phyloP scores from a whole-genome alignment of 2,329 filamentous ascomycete genomes.

The Alternaria triticina region DNA sequence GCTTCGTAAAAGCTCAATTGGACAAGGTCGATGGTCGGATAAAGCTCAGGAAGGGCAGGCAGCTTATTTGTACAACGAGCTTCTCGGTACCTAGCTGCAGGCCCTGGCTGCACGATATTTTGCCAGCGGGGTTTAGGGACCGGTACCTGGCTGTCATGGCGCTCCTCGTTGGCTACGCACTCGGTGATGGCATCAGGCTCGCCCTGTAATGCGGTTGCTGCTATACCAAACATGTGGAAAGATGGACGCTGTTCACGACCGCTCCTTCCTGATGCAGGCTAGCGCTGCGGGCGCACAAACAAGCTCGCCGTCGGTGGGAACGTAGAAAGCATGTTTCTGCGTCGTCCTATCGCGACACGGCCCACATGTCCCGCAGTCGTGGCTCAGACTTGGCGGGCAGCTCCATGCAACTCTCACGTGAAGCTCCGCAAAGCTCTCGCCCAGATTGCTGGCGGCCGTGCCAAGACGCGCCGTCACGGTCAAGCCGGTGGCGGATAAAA shows the following conservation, averaged over 20 bases:
- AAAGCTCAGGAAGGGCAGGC: constrained; percentile 17
- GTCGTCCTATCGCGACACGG: constrained; percentile 25
- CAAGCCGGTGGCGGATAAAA: constrained; percentile 12
- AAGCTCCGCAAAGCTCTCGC: constrained; percentile 5
- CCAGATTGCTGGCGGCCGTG: constrained; percentile 18
- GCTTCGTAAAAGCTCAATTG: constrained; percentile 36
- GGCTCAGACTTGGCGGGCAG: constrained; percentile 23
- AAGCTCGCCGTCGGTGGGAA: constrained; percentile 31
- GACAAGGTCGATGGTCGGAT: constrained; percentile 28
- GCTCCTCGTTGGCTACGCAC: constrained; percentile 7
- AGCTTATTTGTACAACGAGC: constrained; percentile 32
- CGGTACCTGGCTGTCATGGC: constrained; percentile 15
- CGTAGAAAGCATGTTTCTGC: constrained; percentile 31
- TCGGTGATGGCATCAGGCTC: constrained; percentile 28
- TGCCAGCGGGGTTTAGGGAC: constrained; percentile 15
- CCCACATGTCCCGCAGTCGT: constrained; percentile 16
- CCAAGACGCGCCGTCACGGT: constrained; percentile 3
- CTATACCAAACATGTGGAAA: constrained; percentile 16
- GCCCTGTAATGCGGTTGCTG: constrained; percentile 7
- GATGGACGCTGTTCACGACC: constrained; percentile 10
- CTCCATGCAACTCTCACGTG: constrained; percentile 10
- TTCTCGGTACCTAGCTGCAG: constrained; percentile 1
- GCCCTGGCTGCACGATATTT: constrained; percentile 11
- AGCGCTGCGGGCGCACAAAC: constrained; percentile 23
- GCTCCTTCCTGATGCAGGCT: constrained; percentile 32